These are phyloP conservation scores for Penicillium capsulatum DNA, from an alignment of 2,329 filamentous ascomycete genomes.

Conservation along the genomic window DNA sequence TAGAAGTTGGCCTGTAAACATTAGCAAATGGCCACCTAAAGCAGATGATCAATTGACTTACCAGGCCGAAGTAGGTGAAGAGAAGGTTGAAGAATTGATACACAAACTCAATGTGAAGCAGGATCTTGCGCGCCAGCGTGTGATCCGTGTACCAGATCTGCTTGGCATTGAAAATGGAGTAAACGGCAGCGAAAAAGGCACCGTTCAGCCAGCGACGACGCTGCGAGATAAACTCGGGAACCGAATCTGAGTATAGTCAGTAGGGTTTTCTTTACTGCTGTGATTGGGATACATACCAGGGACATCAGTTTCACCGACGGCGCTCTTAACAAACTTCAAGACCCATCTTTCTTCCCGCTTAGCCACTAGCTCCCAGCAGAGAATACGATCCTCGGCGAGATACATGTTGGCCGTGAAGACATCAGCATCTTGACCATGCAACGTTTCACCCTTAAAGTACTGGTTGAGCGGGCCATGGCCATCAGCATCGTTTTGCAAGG, in stretches of 20 bases:
- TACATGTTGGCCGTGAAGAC: conserved; percentile 99
- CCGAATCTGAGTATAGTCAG: conserved; percentile 55
- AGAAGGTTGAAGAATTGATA: conserved; percentile 90
- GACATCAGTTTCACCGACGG: conserved; percentile 95
- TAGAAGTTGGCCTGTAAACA: conserved; percentile 78
- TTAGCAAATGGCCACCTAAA: conserved; percentile 10
- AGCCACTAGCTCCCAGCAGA: conserved; percentile 96
- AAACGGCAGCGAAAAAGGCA: conserved; percentile 97
- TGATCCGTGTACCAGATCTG: conserved; percentile 95
- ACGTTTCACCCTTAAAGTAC: conserved; percentile 98
- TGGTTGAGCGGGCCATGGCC: conserved; percentile 93
- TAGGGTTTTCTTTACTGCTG: background rate
- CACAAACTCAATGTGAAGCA: conserved; percentile 90
- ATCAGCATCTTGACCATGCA: conserved; percentile 93
- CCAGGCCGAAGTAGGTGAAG: conserved; percentile 95
- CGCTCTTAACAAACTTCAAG: conserved; percentile 94
- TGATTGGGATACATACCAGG: conserved; percentile 45
- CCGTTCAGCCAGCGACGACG: conserved; percentile 96
- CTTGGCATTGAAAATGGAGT: conserved; percentile 89
- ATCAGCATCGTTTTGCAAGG: conserved; percentile 91
- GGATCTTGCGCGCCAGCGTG: conserved; percentile 78
- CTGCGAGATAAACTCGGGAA: conserved; percentile 96
- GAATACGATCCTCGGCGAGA: conserved; percentile 94
- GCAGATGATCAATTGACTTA: conserved; percentile 23
- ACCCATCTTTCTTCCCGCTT: conserved; percentile 96